A percentile compares a stretch with the other conserved stretches of the same genome.
Evolutionary conservation across 345 rosid genomes (phyloP).

Genomic region (Turritis glabra): DNA sequence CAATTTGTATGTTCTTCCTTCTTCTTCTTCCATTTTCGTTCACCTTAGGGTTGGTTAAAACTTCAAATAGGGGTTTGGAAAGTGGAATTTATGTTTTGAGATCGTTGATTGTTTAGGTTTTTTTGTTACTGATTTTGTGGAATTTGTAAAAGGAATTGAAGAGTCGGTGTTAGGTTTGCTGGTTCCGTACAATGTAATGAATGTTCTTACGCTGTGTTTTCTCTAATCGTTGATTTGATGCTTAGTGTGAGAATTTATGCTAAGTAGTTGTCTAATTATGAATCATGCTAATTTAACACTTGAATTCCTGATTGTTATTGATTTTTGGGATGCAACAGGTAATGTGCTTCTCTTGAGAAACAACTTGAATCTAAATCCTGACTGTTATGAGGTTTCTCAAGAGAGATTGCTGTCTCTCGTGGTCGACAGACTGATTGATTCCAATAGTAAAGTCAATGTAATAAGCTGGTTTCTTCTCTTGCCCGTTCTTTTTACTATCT

Average conservation of each 20-base stretch:
- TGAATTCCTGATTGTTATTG: too few relatives aligned
- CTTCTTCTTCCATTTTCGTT: conserved; percentile 8
- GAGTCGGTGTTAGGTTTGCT: conserved; percentile 25
- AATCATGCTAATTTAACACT: too few relatives aligned
- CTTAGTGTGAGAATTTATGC: conserved; percentile 1
- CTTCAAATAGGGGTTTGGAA: background rate
- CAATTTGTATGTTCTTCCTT: conserved; percentile 66
- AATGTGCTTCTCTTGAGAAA: conserved; percentile 86
- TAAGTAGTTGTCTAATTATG: too few relatives aligned
- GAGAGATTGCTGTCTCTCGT: conserved; percentile 89
- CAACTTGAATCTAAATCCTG: conserved; percentile 80
- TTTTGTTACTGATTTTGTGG: background rate
- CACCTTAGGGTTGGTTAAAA: conserved; percentile 34
- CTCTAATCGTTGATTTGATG: background rate
- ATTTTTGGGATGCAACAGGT: conserved; percentile 64
- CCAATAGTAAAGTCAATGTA: conserved; percentile 93
- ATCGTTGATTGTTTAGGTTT: conserved; percentile 12
- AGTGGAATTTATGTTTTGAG: background rate
- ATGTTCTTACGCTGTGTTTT: background rate
- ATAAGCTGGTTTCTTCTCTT: conserved; percentile 18
- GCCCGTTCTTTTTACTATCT: background rate
- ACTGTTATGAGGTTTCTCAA: conserved; percentile 83
- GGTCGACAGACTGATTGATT: conserved; percentile 90
- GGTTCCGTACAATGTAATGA: conserved; percentile 14
- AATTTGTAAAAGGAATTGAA: background rate